These are phyloP conservation scores for Eimeria praecox DNA, from an alignment of 169 alveolate species.

Conservation along the genomic window DNA sequence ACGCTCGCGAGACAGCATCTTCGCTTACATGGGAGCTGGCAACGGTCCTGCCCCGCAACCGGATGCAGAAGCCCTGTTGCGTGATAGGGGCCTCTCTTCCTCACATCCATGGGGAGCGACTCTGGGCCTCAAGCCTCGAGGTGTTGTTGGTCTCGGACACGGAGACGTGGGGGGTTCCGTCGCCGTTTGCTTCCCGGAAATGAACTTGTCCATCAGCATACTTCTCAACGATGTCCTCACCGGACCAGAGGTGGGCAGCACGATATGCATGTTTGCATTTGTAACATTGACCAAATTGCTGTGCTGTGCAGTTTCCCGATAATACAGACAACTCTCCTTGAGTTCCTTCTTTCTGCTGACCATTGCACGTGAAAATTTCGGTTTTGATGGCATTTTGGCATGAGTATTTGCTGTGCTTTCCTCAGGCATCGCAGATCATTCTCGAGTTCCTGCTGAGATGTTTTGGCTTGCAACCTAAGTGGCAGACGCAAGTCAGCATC, in stretches of 20 bases:
- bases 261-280: not conserved
- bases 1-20: not conserved
- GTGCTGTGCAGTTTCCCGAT: not conserved
- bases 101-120: constrained; percentile 71
- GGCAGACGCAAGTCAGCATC: constrained; percentile 79
- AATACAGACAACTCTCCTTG: not conserved
- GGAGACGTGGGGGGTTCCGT: constrained; percentile 86
- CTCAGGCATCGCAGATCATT: constrained; percentile 80
- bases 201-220: constrained; percentile 83
- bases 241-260: constrained; percentile 82
- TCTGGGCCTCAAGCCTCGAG: constrained; percentile 52
- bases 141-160: constrained; percentile 85
- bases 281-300: not conserved
- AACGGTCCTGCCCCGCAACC: not conserved
- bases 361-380: not conserved
- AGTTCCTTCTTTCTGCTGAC: not conserved
- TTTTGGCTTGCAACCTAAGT: constrained; percentile 83
- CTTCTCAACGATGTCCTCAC: constrained; percentile 86
- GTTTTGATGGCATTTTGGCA: not conserved
- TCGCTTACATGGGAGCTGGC: not conserved
- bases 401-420: not conserved
- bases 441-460: constrained; percentile 78
- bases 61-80: constrained; percentile 52
- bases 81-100: constrained; percentile 54
- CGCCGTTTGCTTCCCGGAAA: constrained; percentile 85